A percentile compares a stretch with the other conserved stretches of the same genome.
Evolutionary conservation across 2,329 filamentous ascomycete genomes (phyloP).

Genomic region (Pezicula carpinea): DNA sequence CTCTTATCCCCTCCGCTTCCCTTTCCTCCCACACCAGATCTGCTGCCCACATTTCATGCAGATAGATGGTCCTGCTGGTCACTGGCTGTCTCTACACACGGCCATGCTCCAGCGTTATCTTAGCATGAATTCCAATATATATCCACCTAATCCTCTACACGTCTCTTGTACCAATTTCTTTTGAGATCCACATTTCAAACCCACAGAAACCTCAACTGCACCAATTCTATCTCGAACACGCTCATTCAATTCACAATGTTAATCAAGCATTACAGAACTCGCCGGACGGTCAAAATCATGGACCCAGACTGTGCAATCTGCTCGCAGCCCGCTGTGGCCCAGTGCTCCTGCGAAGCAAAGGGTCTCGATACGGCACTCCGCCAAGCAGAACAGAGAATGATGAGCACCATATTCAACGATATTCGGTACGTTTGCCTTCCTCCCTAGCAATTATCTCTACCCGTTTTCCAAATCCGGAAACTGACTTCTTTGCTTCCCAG

Average conservation of each 20-base stretch:
- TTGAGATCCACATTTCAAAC: constrained; percentile 2
- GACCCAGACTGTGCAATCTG: constrained; percentile 68
- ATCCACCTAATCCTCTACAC: constrained; percentile 4
- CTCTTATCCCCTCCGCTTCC: not conserved
- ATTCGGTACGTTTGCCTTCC: constrained; percentile 48
- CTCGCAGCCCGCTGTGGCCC: constrained; percentile 50
- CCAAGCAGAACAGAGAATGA: constrained; percentile 60
- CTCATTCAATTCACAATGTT: constrained; percentile 14
- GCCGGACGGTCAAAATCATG: constrained; percentile 52
- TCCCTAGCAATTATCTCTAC: not conserved
- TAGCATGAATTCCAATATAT: no score
- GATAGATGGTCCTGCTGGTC: not conserved
- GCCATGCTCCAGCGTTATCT: not conserved
- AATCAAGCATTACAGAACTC: constrained; percentile 26
- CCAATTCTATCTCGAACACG: not conserved
- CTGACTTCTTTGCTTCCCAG: constrained; percentile 31
- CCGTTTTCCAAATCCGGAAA: not conserved
- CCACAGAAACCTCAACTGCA: not conserved
- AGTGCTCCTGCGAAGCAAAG: constrained; percentile 63
- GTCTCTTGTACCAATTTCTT: constrained; percentile 6
- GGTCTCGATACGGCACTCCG: constrained; percentile 57
- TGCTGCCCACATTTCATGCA: not conserved
- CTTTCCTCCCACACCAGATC: not conserved
- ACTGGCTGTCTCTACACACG: not conserved
- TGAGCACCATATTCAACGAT: constrained; percentile 57